phyloP scores from a whole-genome alignment of 805 yeast genomes.

The Kluyveromyces aestuarii region DNA sequence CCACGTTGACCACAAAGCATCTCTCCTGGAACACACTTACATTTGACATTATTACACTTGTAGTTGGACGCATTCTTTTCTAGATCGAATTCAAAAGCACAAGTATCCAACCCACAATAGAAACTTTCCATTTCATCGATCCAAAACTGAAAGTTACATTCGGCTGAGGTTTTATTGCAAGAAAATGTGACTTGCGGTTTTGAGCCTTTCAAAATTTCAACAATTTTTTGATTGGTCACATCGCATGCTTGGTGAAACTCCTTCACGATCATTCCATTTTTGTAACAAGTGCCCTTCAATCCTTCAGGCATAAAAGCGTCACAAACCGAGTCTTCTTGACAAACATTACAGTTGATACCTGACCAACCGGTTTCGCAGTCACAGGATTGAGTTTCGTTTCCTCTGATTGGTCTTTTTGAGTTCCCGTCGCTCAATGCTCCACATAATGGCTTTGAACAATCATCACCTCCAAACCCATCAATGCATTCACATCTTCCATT shows the following conservation, averaged over 20 bases:
- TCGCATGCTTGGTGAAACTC: slow-evolving; percentile 86
- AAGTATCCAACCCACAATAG: slow-evolving; percentile 72
- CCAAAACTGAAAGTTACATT: slow-evolving; percentile 94
- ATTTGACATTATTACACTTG: slow-evolving; percentile 66
- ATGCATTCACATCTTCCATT: slow-evolving; percentile 91
- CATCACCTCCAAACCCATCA: slow-evolving; percentile 88
- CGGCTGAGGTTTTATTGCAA: slow-evolving; percentile 57
- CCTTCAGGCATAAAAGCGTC: slow-evolving; percentile 83
- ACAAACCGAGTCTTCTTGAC: slow-evolving; percentile 66
- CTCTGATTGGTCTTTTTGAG: slow-evolving; percentile 51
- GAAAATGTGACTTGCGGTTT: slow-evolving; percentile 88
- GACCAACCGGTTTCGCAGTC: slow-evolving; percentile 80
- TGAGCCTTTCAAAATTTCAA: slow-evolving; percentile 68
- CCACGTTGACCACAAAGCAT: slow-evolving; percentile 94
- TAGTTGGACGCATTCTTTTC: slow-evolving; percentile 61
- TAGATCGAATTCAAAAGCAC: slow-evolving; percentile 61
- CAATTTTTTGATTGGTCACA: slow-evolving; percentile 82
- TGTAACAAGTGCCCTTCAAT: slow-evolving; percentile 79
- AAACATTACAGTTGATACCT: slow-evolving; percentile 90
- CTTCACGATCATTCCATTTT: slow-evolving; percentile 74
- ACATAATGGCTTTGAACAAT: slow-evolving; percentile 82
- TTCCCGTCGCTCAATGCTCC: slow-evolving; percentile 59
- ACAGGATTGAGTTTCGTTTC: slow-evolving; percentile 44
- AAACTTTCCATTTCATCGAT: slow-evolving; percentile 84
- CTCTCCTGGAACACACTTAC: slow-evolving; percentile 84